A percentile compares a stretch with the other conserved stretches of the same genome.
Evolutionary conservation across 345 rosid species (phyloP).

Genomic region (Mangifera indica): DNA sequence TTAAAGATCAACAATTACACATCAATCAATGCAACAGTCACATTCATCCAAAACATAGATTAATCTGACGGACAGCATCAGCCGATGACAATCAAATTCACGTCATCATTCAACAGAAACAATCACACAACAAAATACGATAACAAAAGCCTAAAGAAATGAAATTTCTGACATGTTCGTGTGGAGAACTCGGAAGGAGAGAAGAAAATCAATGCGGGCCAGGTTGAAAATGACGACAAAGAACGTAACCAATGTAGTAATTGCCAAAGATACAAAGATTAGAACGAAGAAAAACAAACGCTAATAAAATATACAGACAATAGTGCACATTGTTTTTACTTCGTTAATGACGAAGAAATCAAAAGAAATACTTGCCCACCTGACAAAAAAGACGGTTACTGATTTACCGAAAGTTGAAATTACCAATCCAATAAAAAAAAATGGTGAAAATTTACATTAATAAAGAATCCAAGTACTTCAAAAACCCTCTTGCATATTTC

Average conservation of each 20-base stretch:
- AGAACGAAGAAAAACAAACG: slow-evolving; percentile 16
- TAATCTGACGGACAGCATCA: too few relatives aligned
- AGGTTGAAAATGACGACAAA: slow-evolving; percentile 20
- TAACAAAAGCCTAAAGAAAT: neutral
- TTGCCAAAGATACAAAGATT: slow-evolving; percentile 2
- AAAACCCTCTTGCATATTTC: too few relatives aligned
- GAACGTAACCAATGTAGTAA: slow-evolving; percentile 18
- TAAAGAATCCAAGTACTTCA: too few relatives aligned
- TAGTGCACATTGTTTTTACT: slow-evolving; percentile 44
- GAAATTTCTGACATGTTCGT: slow-evolving; percentile 23
- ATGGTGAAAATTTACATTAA: too few relatives aligned
- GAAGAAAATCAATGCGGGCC: slow-evolving; percentile 19
- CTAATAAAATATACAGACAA: slow-evolving; percentile 9
- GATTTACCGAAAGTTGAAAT: slow-evolving; percentile 33
- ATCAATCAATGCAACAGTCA: too few relatives aligned
- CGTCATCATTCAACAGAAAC: neutral
- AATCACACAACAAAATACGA: neutral
- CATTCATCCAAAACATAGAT: too few relatives aligned
- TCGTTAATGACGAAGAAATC: neutral
- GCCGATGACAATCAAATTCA: neutral
- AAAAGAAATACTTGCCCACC: slow-evolving; percentile 20
- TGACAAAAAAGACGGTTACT: slow-evolving; percentile 54
- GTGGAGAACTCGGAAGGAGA: slow-evolving; percentile 24
- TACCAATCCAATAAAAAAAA: too few relatives aligned
- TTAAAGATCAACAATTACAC: neutral